Conservation (phyloP, 1,139 yeast genomes). For the Sugiyamaella paludigena region DNA sequence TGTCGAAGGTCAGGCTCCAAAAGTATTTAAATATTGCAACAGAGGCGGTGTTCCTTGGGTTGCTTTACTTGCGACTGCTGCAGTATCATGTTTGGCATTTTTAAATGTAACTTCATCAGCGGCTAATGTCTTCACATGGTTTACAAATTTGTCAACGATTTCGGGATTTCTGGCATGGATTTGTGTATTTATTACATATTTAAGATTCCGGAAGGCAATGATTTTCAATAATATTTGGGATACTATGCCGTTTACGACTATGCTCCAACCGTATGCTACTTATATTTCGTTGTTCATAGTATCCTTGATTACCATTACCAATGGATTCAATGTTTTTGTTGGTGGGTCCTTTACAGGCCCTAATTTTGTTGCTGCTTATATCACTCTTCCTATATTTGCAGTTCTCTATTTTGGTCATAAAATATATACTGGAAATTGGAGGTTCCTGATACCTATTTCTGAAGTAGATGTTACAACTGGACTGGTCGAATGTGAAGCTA, state of each 20-base stretch:
- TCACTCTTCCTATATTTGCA: slow-evolving; percentile 51
- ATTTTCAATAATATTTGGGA: slow-evolving; percentile 26
- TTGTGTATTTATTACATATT: slow-evolving; percentile 45
- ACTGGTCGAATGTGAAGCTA: slow-evolving; percentile 50
- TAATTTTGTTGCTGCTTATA: slow-evolving; percentile 51
- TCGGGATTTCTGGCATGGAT: slow-evolving; percentile 49
- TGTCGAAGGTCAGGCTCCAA: slow-evolving; percentile 50
- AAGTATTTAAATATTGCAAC: slow-evolving; percentile 43
- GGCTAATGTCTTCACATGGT: slow-evolving; percentile 47
- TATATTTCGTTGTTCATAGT: slow-evolving; percentile 48
- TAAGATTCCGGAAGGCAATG: slow-evolving; percentile 57
- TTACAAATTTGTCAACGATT: slow-evolving; percentile 44
- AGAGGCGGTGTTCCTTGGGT: slow-evolving; percentile 46
- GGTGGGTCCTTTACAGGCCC: slow-evolving; percentile 51
- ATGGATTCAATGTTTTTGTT: slow-evolving; percentile 66
- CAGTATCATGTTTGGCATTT: slow-evolving; percentile 42
- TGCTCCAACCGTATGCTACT: slow-evolving; percentile 49
- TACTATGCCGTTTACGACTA: slow-evolving; percentile 44
- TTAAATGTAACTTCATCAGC: slow-evolving; percentile 47
- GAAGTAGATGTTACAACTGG: slow-evolving; percentile 51
- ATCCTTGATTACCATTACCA: slow-evolving; percentile 52
- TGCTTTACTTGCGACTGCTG: slow-evolving; percentile 34
- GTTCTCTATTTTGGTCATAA: slow-evolving; percentile 52
- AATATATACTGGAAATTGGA: slow-evolving; percentile 47
- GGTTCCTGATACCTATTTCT: slow-evolving; percentile 42